Conservation (phyloP, 2,329 filamentous ascomycete species). For the Myriosclerotinia scirpicola region DNA sequence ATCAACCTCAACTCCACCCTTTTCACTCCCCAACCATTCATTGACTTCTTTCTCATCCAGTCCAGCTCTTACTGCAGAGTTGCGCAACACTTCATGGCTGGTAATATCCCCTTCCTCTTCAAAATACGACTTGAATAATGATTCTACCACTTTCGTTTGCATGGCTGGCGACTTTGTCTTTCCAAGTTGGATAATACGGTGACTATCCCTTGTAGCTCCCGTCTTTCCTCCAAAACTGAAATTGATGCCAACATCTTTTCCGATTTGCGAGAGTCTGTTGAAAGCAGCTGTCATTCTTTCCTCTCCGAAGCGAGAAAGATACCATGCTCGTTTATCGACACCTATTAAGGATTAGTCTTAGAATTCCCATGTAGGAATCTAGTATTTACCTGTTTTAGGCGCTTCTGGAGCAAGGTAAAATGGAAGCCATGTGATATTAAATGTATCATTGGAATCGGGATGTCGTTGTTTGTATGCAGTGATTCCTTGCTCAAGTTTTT, state of each 20-base stretch:
- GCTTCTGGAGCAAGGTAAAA: slow-evolving; percentile 76
- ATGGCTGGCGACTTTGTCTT: slow-evolving; percentile 51
- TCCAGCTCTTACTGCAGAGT: slow-evolving; percentile 55
- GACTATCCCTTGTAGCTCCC: slow-evolving; percentile 77
- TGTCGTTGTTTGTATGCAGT: slow-evolving; percentile 61
- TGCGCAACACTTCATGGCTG: slow-evolving; percentile 51
- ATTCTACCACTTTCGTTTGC: slow-evolving; percentile 60
- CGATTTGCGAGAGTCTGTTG: slow-evolving; percentile 56
- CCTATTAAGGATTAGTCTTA: slow-evolving; percentile 36
- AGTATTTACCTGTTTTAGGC: slow-evolving; percentile 51
- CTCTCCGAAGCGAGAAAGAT: slow-evolving; percentile 62
- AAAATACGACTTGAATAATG: slow-evolving; percentile 66
- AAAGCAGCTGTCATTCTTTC: slow-evolving; percentile 59
- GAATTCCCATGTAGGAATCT: neutral
- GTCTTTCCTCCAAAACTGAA: slow-evolving; percentile 71
- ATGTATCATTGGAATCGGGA: slow-evolving; percentile 64
- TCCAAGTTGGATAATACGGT: slow-evolving; percentile 72
- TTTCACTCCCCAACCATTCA: slow-evolving; percentile 54
- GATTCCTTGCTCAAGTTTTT: slow-evolving; percentile 72
- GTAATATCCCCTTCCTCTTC: slow-evolving; percentile 66
- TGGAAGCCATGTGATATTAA: slow-evolving; percentile 72
- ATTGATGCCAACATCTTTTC: slow-evolving; percentile 65
- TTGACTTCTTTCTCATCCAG: slow-evolving; percentile 53
- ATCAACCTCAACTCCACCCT: slow-evolving; percentile 50
- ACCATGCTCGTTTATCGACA: slow-evolving; percentile 57